phyloP scores from a whole-genome alignment of 306 rosid genomes.

The Clitoria ternatea region DNA sequence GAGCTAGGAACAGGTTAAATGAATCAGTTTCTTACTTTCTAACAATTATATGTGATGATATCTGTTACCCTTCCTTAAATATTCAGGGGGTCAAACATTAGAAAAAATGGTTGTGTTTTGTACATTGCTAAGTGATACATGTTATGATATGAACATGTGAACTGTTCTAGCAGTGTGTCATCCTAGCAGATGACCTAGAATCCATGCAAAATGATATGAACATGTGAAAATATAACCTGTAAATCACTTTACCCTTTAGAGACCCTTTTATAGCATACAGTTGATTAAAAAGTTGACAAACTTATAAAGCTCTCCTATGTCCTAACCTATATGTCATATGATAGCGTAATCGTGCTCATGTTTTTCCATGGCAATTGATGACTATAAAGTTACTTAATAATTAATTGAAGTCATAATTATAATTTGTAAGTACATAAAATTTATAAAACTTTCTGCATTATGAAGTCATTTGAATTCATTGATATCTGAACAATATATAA shows the following conservation, averaged over 20 bases:
- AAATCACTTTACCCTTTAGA: background rate
- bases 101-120: background rate
- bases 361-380: background rate
- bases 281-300: background rate
- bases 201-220: background rate
- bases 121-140: too few relatives aligned
- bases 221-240: background rate
- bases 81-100: background rate
- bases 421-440: background rate
- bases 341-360: background rate
- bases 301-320: background rate
- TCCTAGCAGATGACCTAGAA: constrained; percentile 1
- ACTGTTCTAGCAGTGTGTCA: too few relatives aligned
- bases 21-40: background rate
- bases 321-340: background rate
- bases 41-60: background rate
- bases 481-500: background rate
- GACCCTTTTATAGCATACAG: background rate
- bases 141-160: background rate
- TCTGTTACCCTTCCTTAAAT: background rate
- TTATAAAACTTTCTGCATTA: background rate
- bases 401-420: background rate
- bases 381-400: background rate
- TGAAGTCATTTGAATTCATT: constrained; percentile 16
- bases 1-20: constrained; percentile 61